Evolutionary conservation across 305 asterid species (phyloP).

Genomic region (Solanum chacoense): DNA sequence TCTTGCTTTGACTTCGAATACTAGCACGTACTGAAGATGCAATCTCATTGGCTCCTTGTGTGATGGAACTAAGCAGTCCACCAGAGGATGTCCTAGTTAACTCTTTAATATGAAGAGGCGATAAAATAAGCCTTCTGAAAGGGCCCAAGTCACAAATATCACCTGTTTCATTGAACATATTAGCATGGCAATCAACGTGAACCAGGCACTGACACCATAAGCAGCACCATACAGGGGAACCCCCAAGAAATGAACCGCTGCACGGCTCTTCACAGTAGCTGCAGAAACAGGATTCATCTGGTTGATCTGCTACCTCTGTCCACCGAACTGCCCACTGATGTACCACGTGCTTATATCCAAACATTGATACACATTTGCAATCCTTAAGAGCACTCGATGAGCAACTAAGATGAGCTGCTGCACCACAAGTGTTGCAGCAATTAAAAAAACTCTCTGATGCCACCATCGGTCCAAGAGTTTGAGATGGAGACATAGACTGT

Average conservation of each 20-base stretch:
- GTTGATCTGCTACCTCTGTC: constrained; percentile 89
- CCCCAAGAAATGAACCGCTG: background rate
- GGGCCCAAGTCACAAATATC: constrained; percentile 91
- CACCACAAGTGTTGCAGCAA: constrained; percentile 70
- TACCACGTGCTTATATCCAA: constrained; percentile 57
- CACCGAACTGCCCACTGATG: constrained; percentile 97
- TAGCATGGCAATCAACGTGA: constrained; percentile 86
- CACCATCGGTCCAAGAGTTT: constrained; percentile 59
- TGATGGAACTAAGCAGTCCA: constrained; percentile 77
- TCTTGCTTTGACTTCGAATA: constrained; percentile 75
- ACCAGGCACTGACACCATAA: constrained; percentile 94
- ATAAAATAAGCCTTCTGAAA: constrained; percentile 65
- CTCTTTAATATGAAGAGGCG: constrained; percentile 75
- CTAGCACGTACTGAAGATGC: constrained; percentile 94
- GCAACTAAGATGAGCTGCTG: constrained; percentile 83
- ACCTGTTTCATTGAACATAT: constrained; percentile 69
- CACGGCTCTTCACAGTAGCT: constrained; percentile 82
- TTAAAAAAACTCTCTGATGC: constrained; percentile 63
- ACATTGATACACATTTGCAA: constrained; percentile 80
- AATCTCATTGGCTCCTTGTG: constrained; percentile 95
- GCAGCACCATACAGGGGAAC: constrained; percentile 95
- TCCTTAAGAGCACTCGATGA: constrained; percentile 68
- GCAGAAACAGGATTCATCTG: constrained; percentile 81
- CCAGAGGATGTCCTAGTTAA: constrained; percentile 44
- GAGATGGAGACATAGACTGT: constrained; percentile 72